Evolutionary conservation across 805 yeast genomes (phyloP).

Genomic region (Kazachstania kunashirensis): DNA sequence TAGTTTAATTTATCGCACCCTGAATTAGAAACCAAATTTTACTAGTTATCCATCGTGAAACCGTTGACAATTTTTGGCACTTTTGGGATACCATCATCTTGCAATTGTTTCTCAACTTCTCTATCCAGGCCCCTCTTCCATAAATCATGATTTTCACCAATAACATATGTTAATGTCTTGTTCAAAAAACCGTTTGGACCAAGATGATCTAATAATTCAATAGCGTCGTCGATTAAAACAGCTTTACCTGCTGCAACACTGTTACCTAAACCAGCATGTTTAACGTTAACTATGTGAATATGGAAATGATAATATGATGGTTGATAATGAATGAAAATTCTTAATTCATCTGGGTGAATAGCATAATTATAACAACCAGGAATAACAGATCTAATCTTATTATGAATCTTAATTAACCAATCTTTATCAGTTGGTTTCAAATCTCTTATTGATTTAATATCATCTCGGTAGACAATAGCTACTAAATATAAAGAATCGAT

Average conservation of each 20-base stretch:
- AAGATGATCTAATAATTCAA: constrained; percentile 52
- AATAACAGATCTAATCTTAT: constrained; percentile 40
- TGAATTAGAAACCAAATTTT: too few species aligned
- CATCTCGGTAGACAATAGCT: constrained; percentile 60
- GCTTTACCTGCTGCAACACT: constrained; percentile 75
- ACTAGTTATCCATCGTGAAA: background rate
- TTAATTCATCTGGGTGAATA: constrained; percentile 45
- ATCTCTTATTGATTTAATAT: constrained; percentile 69
- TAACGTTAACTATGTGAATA: constrained; percentile 73
- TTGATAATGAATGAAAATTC: constrained; percentile 83
- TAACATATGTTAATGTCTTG: constrained; percentile 50
- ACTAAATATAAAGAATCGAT: constrained; percentile 66
- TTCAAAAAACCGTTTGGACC: constrained; percentile 48
- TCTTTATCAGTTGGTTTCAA: constrained; percentile 47
- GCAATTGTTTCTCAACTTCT: constrained; percentile 20
- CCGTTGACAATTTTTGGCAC: constrained; percentile 10
- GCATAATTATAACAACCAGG: constrained; percentile 35
- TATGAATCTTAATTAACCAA: constrained; percentile 42
- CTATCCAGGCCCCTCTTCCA: constrained; percentile 40
- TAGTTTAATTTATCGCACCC: too few species aligned
- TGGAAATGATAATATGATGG: constrained; percentile 96
- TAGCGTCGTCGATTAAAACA: constrained; percentile 66
- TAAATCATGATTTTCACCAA: constrained; percentile 72
- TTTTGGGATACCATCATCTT: constrained; percentile 25
- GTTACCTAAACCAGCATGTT: constrained; percentile 56